phyloP scores from a whole-genome alignment of 345 rosid species.

The Garcia nutans region DNA sequence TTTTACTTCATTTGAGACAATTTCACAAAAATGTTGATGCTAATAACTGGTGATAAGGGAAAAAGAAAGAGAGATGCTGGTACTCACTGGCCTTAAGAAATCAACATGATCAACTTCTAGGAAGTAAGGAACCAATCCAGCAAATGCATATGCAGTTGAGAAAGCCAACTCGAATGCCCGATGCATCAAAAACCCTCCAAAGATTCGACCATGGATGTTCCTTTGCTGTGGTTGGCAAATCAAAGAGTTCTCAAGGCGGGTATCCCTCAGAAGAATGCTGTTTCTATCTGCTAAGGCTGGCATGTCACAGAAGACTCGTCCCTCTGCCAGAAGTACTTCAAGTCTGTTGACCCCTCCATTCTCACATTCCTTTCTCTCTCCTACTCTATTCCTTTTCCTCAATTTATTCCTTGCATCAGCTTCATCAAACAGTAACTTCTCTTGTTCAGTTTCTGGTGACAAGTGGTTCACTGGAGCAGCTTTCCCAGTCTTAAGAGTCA shows the following conservation, averaged over 20 bases:
- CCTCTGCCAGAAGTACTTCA: constrained; percentile 58
- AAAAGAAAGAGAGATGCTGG: constrained; percentile 10
- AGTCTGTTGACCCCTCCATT: constrained; percentile 46
- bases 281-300: constrained; percentile 83
- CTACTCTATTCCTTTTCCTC: constrained; percentile 58
- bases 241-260: constrained; percentile 61
- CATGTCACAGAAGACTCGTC: constrained; percentile 75
- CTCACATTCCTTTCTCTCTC: constrained; percentile 47
- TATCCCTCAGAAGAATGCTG: constrained; percentile 77
- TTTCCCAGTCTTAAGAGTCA: constrained; percentile 70
- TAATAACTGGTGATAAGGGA: background rate
- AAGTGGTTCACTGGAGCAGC: constrained; percentile 69
- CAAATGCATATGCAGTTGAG: constrained; percentile 82
- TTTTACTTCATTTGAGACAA: background rate
- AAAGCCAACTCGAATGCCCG: constrained; percentile 86
- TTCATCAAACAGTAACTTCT: constrained; percentile 62
- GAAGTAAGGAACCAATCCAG: constrained; percentile 76
- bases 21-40: background rate
- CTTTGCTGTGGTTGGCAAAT: constrained; percentile 88
- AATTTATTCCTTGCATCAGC: constrained; percentile 69
- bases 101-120: constrained; percentile 87
- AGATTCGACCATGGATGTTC: constrained; percentile 78
- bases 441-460: constrained; percentile 60
- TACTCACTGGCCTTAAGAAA: constrained; percentile 75
- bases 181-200: constrained; percentile 78